Evolutionary conservation across 345 rosid species (phyloP).

Genomic region (Arabis hirsuta): DNA sequence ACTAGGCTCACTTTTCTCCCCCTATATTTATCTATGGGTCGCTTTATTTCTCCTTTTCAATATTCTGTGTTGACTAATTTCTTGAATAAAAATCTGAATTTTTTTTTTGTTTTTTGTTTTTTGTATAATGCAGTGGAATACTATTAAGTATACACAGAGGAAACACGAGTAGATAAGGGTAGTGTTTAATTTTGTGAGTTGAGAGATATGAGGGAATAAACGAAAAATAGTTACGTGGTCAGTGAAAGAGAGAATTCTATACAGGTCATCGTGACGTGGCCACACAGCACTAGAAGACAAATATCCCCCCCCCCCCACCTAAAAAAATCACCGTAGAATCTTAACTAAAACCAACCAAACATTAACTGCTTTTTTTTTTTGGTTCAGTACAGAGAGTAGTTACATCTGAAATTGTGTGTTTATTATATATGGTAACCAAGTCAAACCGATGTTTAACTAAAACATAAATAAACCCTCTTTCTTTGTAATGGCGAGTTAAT

Average conservation of each 20-base stretch:
- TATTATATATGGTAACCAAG: slow-evolving; percentile 18
- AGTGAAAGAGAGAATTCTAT: slow-evolving; percentile 8
- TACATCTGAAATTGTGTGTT: slow-evolving; percentile 2
- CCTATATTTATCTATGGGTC: slow-evolving; percentile 20
- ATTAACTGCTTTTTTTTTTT: neutral
- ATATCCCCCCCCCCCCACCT: slow-evolving; percentile 22
- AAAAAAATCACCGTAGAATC: slow-evolving; percentile 7
- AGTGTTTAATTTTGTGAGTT: too few species aligned
- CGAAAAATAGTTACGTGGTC: slow-evolving; percentile 15
- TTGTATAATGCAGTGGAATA: neutral
- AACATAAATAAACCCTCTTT: neutral
- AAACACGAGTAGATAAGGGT: neutral
- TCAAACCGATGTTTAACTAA: neutral
- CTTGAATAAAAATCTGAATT: neutral
- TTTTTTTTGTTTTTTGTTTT: neutral
- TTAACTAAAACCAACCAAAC: slow-evolving; percentile 32
- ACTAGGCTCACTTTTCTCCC: neutral
- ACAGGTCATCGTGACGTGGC: slow-evolving; percentile 26
- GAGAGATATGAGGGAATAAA: neutral
- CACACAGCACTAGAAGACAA: slow-evolving; percentile 28
- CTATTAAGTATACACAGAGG: neutral
- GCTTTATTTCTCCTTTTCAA: slow-evolving; percentile 15
- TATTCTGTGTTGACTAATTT: slow-evolving; percentile 22
- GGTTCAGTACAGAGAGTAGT: neutral
- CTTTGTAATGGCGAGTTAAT: neutral